Evolutionary conservation across 2,329 filamentous ascomycete genomes (phyloP).

Genomic region (Colletotrichum eremochloae): DNA sequence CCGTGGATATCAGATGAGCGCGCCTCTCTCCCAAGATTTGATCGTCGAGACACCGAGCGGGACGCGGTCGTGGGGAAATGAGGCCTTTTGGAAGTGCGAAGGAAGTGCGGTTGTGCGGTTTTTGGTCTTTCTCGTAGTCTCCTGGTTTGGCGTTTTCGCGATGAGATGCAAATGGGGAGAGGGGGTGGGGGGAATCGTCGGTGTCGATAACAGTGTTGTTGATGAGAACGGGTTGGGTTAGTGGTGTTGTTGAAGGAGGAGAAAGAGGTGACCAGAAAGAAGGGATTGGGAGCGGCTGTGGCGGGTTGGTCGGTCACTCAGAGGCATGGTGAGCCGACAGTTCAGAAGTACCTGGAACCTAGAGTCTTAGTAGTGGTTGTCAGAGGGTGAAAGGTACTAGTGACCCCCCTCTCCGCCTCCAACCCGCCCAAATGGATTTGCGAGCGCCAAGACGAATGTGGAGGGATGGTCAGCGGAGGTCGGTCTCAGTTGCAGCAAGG

Average conservation of each 20-base stretch:
- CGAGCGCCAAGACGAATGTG: slow-evolving; percentile 37
- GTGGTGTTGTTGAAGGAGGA: slow-evolving; percentile 24
- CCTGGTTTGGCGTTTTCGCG: background rate
- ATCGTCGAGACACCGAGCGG: slow-evolving; percentile 40
- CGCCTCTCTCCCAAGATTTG: slow-evolving; percentile 44
- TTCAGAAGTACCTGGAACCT: slow-evolving; percentile 7
- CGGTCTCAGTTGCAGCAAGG: slow-evolving; percentile 33
- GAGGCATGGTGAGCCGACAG: slow-evolving; percentile 16
- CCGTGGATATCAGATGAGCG: slow-evolving; percentile 45
- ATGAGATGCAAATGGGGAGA: slow-evolving; percentile 13
- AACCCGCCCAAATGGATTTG: slow-evolving; percentile 1
- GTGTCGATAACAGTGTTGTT: slow-evolving; percentile 9
- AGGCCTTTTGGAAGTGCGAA: background rate
- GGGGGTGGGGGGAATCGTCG: background rate
- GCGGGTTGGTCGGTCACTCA: slow-evolving; percentile 9
- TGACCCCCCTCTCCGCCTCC: background rate
- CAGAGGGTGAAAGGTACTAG: slow-evolving; percentile 14
- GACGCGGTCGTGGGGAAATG: slow-evolving; percentile 21
- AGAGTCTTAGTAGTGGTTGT: background rate
- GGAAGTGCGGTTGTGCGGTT: background rate
- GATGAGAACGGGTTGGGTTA: slow-evolving; percentile 4
- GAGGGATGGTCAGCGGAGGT: slow-evolving; percentile 24
- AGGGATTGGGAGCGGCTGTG: slow-evolving; percentile 36
- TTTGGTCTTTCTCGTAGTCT: background rate
- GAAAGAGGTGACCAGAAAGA: slow-evolving; percentile 37